Evolutionary conservation across 495 filamentous ascomycete genomes (phyloP), one percentile per base, ranked within the genome.

Genomic region (Amphirosellinia nigrospora): DNA sequence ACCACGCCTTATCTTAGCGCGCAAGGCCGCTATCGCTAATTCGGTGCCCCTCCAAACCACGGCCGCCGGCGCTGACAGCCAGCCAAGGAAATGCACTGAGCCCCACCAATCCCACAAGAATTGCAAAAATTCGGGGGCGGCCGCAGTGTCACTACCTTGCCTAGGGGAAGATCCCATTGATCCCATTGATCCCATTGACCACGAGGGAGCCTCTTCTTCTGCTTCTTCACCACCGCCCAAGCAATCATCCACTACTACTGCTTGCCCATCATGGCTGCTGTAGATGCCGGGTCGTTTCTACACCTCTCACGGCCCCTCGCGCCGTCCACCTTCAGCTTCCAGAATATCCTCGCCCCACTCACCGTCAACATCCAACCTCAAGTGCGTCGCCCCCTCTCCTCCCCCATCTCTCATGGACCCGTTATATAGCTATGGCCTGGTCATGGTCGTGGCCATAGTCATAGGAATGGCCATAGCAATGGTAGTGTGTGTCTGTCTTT

Each of bases 311-410:
- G 96, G 77, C 96, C 96, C 66, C 85, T 99, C 74, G 94, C 93
- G 77, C 93, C 92, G 70, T 89, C 89, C 70, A 82, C 87, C 39
- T 85, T 94, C 75, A 92, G 90, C 76, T 89, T 91, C 78, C 92
- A 93, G 79, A 89, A 89, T 70, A 92, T 90, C 69, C 96, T 92
- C 75, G 89, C 93, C 79, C 96, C 96, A 80, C 86, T 99, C 74
- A 93, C 90, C 82, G 93, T 98, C 75, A 89, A 92, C 73, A 91
- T 99, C 79, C 96, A 98, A 81, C 94, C 96, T 77, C 95, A 97
- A 88, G 95, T 96, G 89, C 72, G 87, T 65, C 66, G 48, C 59
- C 70, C 55, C 48, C 28, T 23, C 28, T 8, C 45, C 48, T 52
- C 48, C 28, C 8, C 45, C 0, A 23, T 48, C 6, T 23, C 7